Base-by-base conservation (phyloP, 441 rosid species). In the Breynia disticha region DNA sequence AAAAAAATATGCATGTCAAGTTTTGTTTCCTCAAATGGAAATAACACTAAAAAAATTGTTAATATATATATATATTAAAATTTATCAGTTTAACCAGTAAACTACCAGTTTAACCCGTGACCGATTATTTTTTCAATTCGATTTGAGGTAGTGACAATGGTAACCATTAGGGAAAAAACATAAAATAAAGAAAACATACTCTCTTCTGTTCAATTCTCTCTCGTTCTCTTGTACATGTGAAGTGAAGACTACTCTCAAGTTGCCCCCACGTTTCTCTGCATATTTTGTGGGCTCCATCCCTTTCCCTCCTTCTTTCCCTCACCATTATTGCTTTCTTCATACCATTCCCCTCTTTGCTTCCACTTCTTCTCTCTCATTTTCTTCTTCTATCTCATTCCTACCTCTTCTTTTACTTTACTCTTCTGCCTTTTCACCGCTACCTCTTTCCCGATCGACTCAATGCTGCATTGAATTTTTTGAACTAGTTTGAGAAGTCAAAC, bases 211-310 rank as follows among this genome's bases (percentile, higher is more conserved):
- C n/a, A n/a, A n/a, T n/a, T n/a, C 55, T 38, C 24, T 15, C 16
- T 9, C n/a, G n/a, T n/a, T n/a, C 24, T 41, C 32, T 28, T 28
- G 14, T 16, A 16, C 77, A 65, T 70, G 77, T 67, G 72, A 64
- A 50, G 62, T 35, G 38, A 62, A 56, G 69, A 48, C 63, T 20
- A 18, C 52, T 24, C 38, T 59, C 18, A 50, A 67, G 76, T 72
- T 54, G 76, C 69, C 59, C 65, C 76, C 83, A 78, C 83, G 83
- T 75, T 77, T 54, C 42, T 47, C 32, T 55, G 48, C 79, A 55
- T 54, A 62, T 65, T 67, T 72, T 57, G 61, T 59, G 81, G 68
- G 64, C 35, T 11, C 59, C 19, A 22, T 14, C 39, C 37, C 51
- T 54, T 63, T 55, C 17, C 9, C 50, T 48, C 18, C 49, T 60